A percentile compares a stretch with the other conserved stretches of the same genome.
phyloP scores from a whole-genome alignment of 768 basidiomycete species.

The Tricholoma furcatifolium region DNA sequence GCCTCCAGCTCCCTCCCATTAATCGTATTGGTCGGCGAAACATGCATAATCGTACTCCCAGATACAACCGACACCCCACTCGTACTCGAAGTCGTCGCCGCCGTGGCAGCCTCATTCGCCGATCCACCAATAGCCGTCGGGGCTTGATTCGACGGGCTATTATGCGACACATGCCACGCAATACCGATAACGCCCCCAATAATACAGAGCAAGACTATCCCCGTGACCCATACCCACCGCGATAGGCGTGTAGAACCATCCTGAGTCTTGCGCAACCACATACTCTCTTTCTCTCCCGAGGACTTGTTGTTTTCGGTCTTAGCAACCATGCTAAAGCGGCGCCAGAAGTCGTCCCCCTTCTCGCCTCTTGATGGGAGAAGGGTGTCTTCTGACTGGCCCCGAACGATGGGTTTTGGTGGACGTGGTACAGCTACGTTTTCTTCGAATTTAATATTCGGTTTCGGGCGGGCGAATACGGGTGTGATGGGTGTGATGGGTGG shows the following conservation, averaged over 20 bases:
- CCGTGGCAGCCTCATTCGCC: constrained; percentile 38
- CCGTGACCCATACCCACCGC: constrained; percentile 71
- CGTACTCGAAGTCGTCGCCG: constrained; percentile 12
- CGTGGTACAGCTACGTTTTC: constrained; percentile 31
- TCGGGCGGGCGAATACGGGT: constrained; percentile 73
- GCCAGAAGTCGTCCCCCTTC: constrained; percentile 84
- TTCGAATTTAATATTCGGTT: constrained; percentile 42
- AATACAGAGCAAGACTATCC: constrained; percentile 51
- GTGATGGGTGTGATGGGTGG: constrained; percentile 78
- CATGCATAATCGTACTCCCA: constrained; percentile 32
- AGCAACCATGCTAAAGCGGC: constrained; percentile 81
- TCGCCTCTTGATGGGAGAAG: constrained; percentile 67
- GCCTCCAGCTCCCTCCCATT: constrained; percentile 23
- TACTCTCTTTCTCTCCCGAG: constrained; percentile 45
- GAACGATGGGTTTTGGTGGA: constrained; percentile 52
- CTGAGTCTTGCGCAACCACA: constrained; percentile 70
- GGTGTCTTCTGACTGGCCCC: constrained; percentile 67
- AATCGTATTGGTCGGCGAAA: constrained; percentile 64
- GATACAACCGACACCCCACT: constrained; percentile 5
- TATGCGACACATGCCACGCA: constrained; percentile 59
- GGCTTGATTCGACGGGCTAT: constrained; percentile 41
- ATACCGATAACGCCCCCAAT: constrained; percentile 58
- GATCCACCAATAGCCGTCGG: constrained; percentile 69
- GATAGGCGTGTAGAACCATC: constrained; percentile 49
- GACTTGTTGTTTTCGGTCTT: constrained; percentile 55